Evolutionary conservation across 2,329 filamentous ascomycete species (phyloP).

Genomic region (Samsoniella hepiali): DNA sequence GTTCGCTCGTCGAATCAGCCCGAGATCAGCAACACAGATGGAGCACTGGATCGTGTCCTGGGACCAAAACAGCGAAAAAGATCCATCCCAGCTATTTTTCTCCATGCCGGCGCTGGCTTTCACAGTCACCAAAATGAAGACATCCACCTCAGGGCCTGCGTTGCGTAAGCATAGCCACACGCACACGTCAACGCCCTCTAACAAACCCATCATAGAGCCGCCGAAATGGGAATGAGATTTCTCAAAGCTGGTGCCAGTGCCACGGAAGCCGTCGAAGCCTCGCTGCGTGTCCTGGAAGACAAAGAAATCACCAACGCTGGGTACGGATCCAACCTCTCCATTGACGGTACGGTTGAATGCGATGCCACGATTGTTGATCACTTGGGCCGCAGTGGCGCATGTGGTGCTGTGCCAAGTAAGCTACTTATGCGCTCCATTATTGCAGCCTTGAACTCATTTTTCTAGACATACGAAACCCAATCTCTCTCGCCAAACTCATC

Average conservation of each 20-base stretch:
- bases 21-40: constrained; percentile 44
- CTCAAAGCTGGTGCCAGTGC: constrained; percentile 76
- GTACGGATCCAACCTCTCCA: constrained; percentile 89
- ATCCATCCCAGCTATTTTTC: constrained; percentile 72
- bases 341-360: constrained; percentile 88
- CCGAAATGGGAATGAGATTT: constrained; percentile 77
- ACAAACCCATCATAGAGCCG: constrained; percentile 57
- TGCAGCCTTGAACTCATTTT: constrained; percentile 21
- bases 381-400: constrained; percentile 84
- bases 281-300: constrained; percentile 85
- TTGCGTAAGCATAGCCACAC: constrained; percentile 60
- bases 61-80: constrained; percentile 35
- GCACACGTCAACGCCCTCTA: neutral
- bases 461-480: constrained; percentile 86
- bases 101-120: constrained; percentile 93
- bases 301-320: constrained; percentile 95
- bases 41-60: constrained; percentile 39
- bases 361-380: constrained; percentile 94
- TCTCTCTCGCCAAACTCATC: constrained; percentile 78
- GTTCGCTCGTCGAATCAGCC: constrained; percentile 44
- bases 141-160: constrained; percentile 80
- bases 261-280: constrained; percentile 84
- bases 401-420: constrained; percentile 85
- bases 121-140: constrained; percentile 85
- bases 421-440: constrained; percentile 22